Conservation (phyloP, 306 rosid species). For the Comarum palustre region DNA sequence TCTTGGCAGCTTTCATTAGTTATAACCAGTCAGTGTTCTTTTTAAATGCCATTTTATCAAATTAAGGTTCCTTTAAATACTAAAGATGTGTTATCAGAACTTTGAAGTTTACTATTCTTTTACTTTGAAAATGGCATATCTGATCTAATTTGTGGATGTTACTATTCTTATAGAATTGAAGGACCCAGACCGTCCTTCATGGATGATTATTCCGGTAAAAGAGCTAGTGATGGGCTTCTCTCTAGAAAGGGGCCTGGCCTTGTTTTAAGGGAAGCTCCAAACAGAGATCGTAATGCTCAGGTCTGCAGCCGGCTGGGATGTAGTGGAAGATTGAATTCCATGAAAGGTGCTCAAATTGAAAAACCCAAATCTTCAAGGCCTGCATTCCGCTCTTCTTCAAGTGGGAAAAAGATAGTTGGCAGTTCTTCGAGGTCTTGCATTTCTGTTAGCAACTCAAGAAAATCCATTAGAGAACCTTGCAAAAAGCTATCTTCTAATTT, state of each 20-base stretch:
- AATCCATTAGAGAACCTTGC: slow-evolving; percentile 43
- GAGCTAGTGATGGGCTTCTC: slow-evolving; percentile 53
- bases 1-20: neutral
- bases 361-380: slow-evolving; percentile 60
- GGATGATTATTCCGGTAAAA: slow-evolving; percentile 85
- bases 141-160: slow-evolving; percentile 1
- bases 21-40: neutral
- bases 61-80: neutral
- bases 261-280: slow-evolving; percentile 64
- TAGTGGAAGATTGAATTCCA: slow-evolving; percentile 59
- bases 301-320: slow-evolving; percentile 71
- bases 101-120: neutral
- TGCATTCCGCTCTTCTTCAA: slow-evolving; percentile 45
- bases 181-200: slow-evolving; percentile 35
- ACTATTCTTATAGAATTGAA: slow-evolving; percentile 47
- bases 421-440: slow-evolving; percentile 64
- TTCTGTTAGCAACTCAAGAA: slow-evolving; percentile 46
- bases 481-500: slow-evolving; percentile 48
- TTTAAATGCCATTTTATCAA: neutral
- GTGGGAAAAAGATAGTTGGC: slow-evolving; percentile 69
- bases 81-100: neutral
- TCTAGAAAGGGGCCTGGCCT: slow-evolving; percentile 65
- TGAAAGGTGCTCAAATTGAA: slow-evolving; percentile 53
- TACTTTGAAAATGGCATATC: neutral
- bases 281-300: slow-evolving; percentile 62